A percentile compares a stretch with the other conserved stretches of the same genome.
Evolutionary conservation across 2,329 filamentous ascomycete genomes (phyloP).

Genomic region (Fusarium pseudonygamai): DNA sequence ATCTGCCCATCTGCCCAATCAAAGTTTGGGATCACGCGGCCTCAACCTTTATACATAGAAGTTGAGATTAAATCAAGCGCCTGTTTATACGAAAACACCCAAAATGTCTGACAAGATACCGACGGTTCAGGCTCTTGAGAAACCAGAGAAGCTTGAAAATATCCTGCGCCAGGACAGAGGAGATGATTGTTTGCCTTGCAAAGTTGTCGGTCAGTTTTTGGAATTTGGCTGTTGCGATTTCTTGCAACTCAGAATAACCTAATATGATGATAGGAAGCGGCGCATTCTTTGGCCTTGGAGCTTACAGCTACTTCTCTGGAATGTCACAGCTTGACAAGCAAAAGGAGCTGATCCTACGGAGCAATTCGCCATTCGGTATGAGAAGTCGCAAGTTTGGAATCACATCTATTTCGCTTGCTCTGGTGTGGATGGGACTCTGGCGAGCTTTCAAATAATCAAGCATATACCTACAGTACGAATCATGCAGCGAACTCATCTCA

Average conservation of each 20-base stretch:
- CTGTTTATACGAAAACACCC: background rate
- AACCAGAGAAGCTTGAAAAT: constrained; percentile 69
- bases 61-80: constrained; percentile 25
- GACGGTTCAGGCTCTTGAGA: constrained; percentile 64
- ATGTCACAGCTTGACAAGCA: constrained; percentile 76
- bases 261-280: constrained; percentile 66
- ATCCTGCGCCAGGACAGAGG: constrained; percentile 65
- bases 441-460: constrained; percentile 61
- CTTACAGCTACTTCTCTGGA: constrained; percentile 81
- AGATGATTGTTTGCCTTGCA: constrained; percentile 77
- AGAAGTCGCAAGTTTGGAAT: constrained; percentile 75
- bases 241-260: constrained; percentile 19
- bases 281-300: constrained; percentile 78
- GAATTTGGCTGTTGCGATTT: background rate
- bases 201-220: constrained; percentile 69
- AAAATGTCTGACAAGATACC: constrained; percentile 55
- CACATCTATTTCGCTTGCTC: constrained; percentile 70
- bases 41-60: constrained; percentile 10
- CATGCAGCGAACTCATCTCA: constrained; percentile 20
- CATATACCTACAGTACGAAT: background rate
- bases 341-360: constrained; percentile 71
- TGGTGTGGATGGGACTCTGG: constrained; percentile 77
- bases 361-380: constrained; percentile 77
- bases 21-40: constrained; percentile 17
- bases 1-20: constrained; percentile 34